These are phyloP conservation scores for Schizophyllum commune DNA, from an alignment of 1,284 basidiomycete species.

Conservation along the genomic window DNA sequence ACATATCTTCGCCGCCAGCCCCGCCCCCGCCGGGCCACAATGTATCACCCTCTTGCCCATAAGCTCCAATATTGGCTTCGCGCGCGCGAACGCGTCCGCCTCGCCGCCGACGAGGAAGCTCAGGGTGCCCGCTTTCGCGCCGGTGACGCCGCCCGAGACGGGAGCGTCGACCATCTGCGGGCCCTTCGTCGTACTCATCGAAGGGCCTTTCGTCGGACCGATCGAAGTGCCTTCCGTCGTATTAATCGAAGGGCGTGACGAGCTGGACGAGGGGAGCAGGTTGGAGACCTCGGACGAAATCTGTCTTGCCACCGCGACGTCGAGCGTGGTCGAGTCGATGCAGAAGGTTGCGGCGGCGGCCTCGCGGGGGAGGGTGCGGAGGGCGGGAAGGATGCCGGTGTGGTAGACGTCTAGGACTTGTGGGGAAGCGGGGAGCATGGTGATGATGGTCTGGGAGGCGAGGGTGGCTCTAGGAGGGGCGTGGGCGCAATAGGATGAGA, in stretches of 20 bases:
- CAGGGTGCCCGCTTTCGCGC: constrained; percentile 80
- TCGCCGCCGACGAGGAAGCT: constrained; percentile 87
- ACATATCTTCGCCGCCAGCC: constrained; percentile 82
- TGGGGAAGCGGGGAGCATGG: constrained; percentile 84
- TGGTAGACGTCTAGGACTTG: constrained; percentile 72
- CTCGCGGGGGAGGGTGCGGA: constrained; percentile 34
- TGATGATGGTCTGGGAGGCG: constrained; percentile 63
- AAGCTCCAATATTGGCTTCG: constrained; percentile 50
- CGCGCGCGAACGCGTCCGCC: constrained; percentile 47
- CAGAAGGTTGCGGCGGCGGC: constrained; percentile 41
- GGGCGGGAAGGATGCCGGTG: constrained; percentile 52
- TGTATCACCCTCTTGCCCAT: constrained; percentile 84
- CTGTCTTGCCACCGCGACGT: constrained; percentile 64
- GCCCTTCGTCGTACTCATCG: background rate
- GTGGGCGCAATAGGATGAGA: too few species aligned
- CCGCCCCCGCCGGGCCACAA: constrained; percentile 83
- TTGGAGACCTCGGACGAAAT: constrained; percentile 49
- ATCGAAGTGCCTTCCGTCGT: too few species aligned
- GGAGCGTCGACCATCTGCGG: constrained; percentile 84
- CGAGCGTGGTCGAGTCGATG: constrained; percentile 86
- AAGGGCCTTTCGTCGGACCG: too few species aligned
- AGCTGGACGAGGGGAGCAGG: constrained; percentile 25
- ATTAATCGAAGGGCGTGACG: too few species aligned
- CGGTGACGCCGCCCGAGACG: constrained; percentile 83
- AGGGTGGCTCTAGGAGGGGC: constrained; percentile 46